Conservation (phyloP, 2,329 filamentous ascomycete genomes). For the Beauveria brongniartii region DNA sequence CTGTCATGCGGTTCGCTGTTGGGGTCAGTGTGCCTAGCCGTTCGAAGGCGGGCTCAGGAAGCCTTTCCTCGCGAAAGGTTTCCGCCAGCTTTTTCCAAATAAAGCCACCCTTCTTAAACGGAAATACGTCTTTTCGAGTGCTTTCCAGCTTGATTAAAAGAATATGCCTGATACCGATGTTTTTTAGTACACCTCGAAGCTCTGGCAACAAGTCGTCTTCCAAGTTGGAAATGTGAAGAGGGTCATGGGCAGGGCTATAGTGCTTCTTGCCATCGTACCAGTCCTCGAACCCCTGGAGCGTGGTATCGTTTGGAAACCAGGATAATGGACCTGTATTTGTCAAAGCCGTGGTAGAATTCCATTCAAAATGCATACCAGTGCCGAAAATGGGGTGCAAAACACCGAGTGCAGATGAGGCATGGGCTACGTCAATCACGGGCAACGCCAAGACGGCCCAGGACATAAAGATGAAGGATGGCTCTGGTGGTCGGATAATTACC, state of each 20-base stretch:
- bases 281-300: constrained; percentile 18
- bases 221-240: constrained; percentile 32
- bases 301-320: constrained; percentile 20
- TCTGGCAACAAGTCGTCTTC: constrained; percentile 23
- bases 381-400: constrained; percentile 18
- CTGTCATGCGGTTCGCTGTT: constrained; percentile 26
- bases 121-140: constrained; percentile 37
- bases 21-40: constrained; percentile 22
- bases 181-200: constrained; percentile 18
- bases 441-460: constrained; percentile 27
- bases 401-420: constrained; percentile 23
- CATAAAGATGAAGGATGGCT: constrained; percentile 25
- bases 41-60: constrained; percentile 25
- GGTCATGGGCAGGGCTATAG: constrained; percentile 29
- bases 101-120: constrained; percentile 31
- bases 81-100: constrained; percentile 27
- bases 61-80: constrained; percentile 22
- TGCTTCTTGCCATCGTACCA: constrained; percentile 20
- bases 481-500: constrained; percentile 20
- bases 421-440: constrained; percentile 26
- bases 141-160: constrained; percentile 35
- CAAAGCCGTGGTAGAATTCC: constrained; percentile 22
- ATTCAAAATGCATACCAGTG: constrained; percentile 20
- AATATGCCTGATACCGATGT: constrained; percentile 33
- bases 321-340: constrained; percentile 12